Base-by-base conservation (phyloP, 1,139 yeast genomes). In the Pichia sp. region DNA sequence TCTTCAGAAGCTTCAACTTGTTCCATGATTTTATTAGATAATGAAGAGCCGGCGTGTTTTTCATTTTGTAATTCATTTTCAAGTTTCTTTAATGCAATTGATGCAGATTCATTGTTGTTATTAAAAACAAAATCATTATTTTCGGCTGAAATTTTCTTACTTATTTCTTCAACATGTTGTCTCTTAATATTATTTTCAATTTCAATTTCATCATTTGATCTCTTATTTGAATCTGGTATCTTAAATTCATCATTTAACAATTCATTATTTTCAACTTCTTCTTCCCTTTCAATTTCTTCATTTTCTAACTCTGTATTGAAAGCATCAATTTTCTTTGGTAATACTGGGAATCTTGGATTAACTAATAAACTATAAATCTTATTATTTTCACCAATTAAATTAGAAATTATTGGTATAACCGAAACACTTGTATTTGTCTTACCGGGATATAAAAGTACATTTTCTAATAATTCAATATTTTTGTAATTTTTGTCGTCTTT, bases 331-430 rank as follows among this genome's bases (percentile, higher is more conserved):
- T 51, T 64, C 60, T 43, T 59, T 50, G 60, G 59, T 16, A 63
- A 50, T 45, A 88, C 79, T 2, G 96, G 96, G 59, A 89, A 79
- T 59, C 95, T 74, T 41, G 96, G 96, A 61, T 87, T 87, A 55
- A 81, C 76, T 61, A 88, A 73, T 3, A 82, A 75, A 62, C 83
- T 81, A 44, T 76, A 57, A 25, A 77, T 58, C 2, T 68, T 68
- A 56, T 75, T 75, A 5, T 60, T 51, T 28, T 68, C 61, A 3
- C 72, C 73, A 38, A 64, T 58, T 58, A 87, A 67, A 5, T 76
- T 70, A 50, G 73, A 70, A 1, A 87, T 84, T 57, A 89, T 82
- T 14, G 96, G 96, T 56, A 87, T 72, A 31, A 87, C 73, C 13
- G 65, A 61, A 25, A 60, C 49, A 34, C 60, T 55, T 3, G 56